Base-by-base conservation (phyloP, 108 stramenopile genomes). In the Nannochloropsis gaditana region DNA sequence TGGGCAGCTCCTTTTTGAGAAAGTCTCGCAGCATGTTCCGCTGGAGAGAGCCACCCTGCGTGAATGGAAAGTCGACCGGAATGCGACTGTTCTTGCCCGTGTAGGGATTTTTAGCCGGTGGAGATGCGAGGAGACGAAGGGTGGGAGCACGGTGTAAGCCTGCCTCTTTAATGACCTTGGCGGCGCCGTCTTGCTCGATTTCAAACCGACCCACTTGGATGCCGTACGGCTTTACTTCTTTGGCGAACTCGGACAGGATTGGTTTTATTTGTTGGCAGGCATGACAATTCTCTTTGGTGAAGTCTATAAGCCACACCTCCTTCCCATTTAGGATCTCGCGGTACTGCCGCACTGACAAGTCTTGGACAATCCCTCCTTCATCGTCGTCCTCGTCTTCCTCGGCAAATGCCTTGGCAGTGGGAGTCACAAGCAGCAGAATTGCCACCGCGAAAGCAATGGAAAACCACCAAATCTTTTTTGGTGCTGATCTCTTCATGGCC, bases 361-460 rank as follows among this genome's bases (percentile, higher is more conserved):
- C 59, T n/a, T 73, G 59, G 59, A 73, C n/a, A 15, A 15, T 73
- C n/a, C 59, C 59, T 73, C 15, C 11, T 15, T 73, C 59, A 15
- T 73, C 59, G 5, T 73, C 59, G 59, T 73, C 59, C 19, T 73
- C 59, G 3, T 73, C 59, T 15, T 73, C 59, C n/a, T 73, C 59
- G n/a, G 59, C 59, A 73, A 73, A 73, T n/a, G 59, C 59, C 59
- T 73, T 73, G 19, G 59, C 59, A n/a, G 59, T 15, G 59, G 19
- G 59, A 73, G n/a, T 73, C 59, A n/a, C 59, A 15, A 73, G 59
- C 59, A 73, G 59, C 59, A 73, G 2, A 15, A 73, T 15, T n/a
- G n/a, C 59, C n/a, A n/a, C n/a, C 59, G 59, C 59, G 19, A 73
- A n/a, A n/a, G 59, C 59, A 73, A 73, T n/a, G n/a, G 59, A 15